phyloP scores from a whole-genome alignment of 1,284 basidiomycete species.

The Rhodotorula mucilaginosa region DNA sequence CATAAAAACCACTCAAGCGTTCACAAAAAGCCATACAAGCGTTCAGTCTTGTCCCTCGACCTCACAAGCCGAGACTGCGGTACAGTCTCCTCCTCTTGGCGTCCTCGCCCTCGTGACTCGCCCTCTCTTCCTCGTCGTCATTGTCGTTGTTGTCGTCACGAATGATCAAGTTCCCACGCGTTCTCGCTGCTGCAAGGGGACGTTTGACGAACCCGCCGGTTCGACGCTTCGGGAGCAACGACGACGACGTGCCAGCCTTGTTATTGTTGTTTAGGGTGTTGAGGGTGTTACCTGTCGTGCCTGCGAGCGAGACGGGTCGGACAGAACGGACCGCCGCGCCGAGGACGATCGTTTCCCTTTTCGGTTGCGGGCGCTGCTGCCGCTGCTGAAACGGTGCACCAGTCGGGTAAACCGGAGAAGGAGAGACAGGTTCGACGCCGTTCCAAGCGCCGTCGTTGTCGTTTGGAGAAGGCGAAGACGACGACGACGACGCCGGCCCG shows the following conservation, averaged over 20 bases:
- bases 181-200: no score
- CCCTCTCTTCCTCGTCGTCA: background rate
- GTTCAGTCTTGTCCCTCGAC: no score
- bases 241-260: background rate
- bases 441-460: background rate
- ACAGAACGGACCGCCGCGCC: constrained; percentile 12
- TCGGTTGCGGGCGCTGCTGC: no score
- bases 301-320: background rate
- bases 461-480: no score
- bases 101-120: constrained; percentile 2
- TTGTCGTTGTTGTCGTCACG: no score
- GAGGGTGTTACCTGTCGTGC: no score
- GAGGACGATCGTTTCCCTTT: constrained; percentile 9
- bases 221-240: background rate
- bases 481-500: background rate
- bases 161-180: no score
- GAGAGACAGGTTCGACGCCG: background rate
- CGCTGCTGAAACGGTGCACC: no score
- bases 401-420: no score
- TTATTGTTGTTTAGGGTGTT: no score
- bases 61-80: background rate
- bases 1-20: no score
- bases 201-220: rapidly evolving
- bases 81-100: constrained; percentile 14
- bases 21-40: no score